phyloP scores from a whole-genome alignment of 306 rosid species.

The Sindora glabra region DNA sequence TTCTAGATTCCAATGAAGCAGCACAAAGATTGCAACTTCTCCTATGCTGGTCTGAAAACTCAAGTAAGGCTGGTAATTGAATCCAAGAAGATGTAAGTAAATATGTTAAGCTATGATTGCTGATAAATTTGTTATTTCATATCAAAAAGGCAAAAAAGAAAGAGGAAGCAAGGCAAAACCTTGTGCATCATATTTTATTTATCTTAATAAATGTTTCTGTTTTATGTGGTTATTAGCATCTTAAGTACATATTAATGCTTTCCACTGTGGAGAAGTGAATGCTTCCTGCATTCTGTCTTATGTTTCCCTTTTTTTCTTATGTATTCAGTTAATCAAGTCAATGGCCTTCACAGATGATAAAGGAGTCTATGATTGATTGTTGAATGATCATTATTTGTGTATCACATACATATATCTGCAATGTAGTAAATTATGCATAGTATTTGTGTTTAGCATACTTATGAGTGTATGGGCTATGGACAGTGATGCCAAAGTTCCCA shows the following conservation, averaged over 20 bases:
- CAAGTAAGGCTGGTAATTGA: slow-evolving; percentile 93
- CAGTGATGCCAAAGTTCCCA: slow-evolving; percentile 73
- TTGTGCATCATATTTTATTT: not conserved
- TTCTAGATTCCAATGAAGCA: slow-evolving; percentile 88
- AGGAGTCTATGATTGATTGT: not conserved
- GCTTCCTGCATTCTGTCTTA: not conserved
- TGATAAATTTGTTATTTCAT: not conserved
- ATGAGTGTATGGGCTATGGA: slow-evolving; percentile 12
- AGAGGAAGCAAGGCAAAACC: not conserved
- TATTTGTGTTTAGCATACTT: slow-evolving; percentile 5
- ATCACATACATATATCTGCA: not conserved
- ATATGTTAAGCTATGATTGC: slow-evolving; percentile 6
- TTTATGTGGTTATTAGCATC: not conserved
- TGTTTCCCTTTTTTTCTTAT: not conserved
- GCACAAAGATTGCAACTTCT: slow-evolving; percentile 97
- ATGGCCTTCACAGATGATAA: not conserved
- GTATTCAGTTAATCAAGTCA: not conserved
- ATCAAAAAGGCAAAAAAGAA: not conserved
- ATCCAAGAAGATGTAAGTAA: slow-evolving; percentile 71
- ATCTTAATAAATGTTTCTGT: not conserved
- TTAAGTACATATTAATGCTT: not conserved
- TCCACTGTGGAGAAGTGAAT: not conserved
- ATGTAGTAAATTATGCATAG: not conserved
- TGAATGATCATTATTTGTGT: not conserved
- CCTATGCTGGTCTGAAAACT: slow-evolving; percentile 93